Evolutionary conservation across 257 asterid genomes (phyloP).

Genomic region (Ilex asprella): DNA sequence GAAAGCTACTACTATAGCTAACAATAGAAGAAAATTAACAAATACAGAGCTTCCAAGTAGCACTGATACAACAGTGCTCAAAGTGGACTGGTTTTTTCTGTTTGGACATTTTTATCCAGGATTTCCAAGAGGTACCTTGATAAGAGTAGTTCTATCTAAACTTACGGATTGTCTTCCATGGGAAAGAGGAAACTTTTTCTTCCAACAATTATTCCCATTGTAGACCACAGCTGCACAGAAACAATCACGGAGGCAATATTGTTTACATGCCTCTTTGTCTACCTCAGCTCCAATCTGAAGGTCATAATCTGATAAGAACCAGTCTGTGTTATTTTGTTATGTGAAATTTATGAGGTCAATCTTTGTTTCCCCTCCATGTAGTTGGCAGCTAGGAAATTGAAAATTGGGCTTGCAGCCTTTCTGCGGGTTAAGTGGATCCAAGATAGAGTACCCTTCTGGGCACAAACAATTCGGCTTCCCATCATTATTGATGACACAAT

Average conservation of each 20-base stretch:
- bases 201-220: constrained; percentile 1
- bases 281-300: not conserved
- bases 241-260: constrained; percentile 6
- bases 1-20: not conserved
- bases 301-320: constrained; percentile 10
- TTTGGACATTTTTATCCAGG: not conserved
- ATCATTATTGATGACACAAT: constrained; percentile 5
- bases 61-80: constrained; percentile 1
- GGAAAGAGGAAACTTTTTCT: constrained; percentile 12
- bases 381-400: not conserved
- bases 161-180: constrained; percentile 1
- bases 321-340: not conserved
- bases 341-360: not conserved
- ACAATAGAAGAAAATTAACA: constrained; percentile 12
- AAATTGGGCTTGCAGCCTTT: constrained; percentile 10
- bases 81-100: not conserved
- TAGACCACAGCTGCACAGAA: constrained; percentile 1
- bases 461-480: constrained; percentile 10
- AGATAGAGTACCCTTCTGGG: constrained; percentile 6
- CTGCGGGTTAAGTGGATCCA: not conserved
- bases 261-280: constrained; percentile 7
- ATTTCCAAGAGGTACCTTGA: not conserved
- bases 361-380: not conserved
- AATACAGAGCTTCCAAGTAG: constrained; percentile 8
- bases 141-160: constrained; percentile 1